Evolutionary conservation across 2,329 filamentous ascomycete genomes (phyloP), one percentile per base, ranked within the genome.

Genomic region (Diaporthe citri): DNA sequence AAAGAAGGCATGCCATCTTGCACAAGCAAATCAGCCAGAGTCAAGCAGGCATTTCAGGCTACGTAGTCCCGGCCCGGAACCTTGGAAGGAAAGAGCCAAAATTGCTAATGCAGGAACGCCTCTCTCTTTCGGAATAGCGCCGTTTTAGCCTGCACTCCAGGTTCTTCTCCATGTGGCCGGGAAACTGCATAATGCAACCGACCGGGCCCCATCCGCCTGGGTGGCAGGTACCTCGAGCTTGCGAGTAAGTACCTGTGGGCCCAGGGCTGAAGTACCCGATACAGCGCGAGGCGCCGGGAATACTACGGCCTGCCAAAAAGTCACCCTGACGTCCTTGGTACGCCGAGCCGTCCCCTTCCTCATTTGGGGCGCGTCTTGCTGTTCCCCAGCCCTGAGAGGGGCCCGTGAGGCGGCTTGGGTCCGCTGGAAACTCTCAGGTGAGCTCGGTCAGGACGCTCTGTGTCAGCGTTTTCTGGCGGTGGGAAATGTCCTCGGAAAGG

Each of bases 101-200:
- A 55, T 69, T 71, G 66, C 75, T 76, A 76, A 76, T 76, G 75
- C 75, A 76, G 75, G 75, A 75, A 76, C 75, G 69, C 55, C 52
- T 69, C 48, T 74, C 71, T 48, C 9, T 71, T 75, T 71, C 15
- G 59, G 74, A 59, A 71, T 67, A 51, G 71, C 67, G 55, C 25
- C 60, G 75, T 75, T 75, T 73, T 75, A 76, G 75, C 55, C 75
- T 76, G 75, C 64, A 73, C 66, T 71, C 74, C 71, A 71, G 73
- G 74, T 74, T 74, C 59, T 74, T 74, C 52, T 74, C 71, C 74
- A 74, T 74, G 72, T 76, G 74, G 71, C 55, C 52, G 57, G 55
- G 43, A 67, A 48, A 34, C 67, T 59, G 72, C 64, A 74, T 64
- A 62, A 51, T 62, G 59, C 70, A 72, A 41, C 43, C 70, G 70